Base-by-base conservation (phyloP, 192 early-diverging fungal species). In the Coemansia sp. region DNA sequence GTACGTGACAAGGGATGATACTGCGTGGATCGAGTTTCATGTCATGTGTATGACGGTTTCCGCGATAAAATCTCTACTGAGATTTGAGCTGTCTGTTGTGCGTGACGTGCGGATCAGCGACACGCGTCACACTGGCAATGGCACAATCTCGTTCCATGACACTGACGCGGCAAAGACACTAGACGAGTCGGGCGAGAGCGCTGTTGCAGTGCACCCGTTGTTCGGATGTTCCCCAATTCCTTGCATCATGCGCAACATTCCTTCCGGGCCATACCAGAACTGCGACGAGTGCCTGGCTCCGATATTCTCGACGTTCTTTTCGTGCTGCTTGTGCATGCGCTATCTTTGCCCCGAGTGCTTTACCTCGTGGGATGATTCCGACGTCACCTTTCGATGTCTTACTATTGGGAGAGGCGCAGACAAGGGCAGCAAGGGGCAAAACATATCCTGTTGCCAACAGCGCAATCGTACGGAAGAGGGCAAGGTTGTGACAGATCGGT, bases 241-340 rank as follows among this genome's bases (percentile, higher is more conserved):
- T 2, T 78, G 76, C 57, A 78, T 73, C 38, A 38, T 78, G 44
- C 76, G 71, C 42, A 78, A 66, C n/a, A 63, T 69, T n/a, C 63
- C 71, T 26, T 49, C 62, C 43, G 68, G 70, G 26, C 58, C 59
- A 16, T 64, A 67, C 49, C 71, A 73, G 35, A 73, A 67, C 30
- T 73, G 71, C 53, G 71, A 78, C 39, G 44, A 62, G 21, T 78
- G 76, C 50, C 23, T 59, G 30, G 71, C 61, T 13, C 71, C 67
- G 23, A 78, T 78, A n/a, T 78, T 78, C 42, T 73, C 76, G 33
- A 63, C 71, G 6, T 66, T 73, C 59, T 78, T 78, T 63, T 61
- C 76, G 46, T 78, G 76, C 64, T 70, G 76, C 55, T 13, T 70
- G 37, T 78, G 76, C 50, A 73, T 73, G 76, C 46, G 68, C 10